Percentiles rank a stretch among this genome's conserved stretches.
Conservation (phyloP, 164 flowering plant species). For the Magnolia officinalis region DNA sequence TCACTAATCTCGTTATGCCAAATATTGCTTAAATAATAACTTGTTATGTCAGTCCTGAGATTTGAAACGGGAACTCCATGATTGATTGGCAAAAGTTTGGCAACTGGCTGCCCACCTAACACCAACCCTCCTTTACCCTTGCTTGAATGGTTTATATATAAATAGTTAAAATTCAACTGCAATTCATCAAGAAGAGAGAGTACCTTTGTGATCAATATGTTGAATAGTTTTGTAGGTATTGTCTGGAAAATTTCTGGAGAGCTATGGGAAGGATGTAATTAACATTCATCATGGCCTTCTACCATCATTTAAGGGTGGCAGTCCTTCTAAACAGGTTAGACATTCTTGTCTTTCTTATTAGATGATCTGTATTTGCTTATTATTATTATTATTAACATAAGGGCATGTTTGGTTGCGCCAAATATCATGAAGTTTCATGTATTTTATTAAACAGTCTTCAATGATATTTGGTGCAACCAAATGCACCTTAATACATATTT, state of each 20-base stretch:
- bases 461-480: too few relatives aligned
- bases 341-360: not conserved
- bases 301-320: constrained; percentile 95
- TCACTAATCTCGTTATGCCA: too few relatives aligned
- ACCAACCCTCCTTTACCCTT: not conserved
- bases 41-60: not conserved
- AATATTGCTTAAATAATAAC: too few relatives aligned
- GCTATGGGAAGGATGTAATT: constrained; percentile 77
- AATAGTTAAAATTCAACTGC: too few relatives aligned
- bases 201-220: not conserved
- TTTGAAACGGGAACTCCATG: not conserved
- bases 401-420: not conserved
- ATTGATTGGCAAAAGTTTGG: not conserved
- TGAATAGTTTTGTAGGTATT: constrained; percentile 46
- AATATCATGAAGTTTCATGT: too few relatives aligned
- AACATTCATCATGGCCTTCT: constrained; percentile 95
- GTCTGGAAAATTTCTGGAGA: constrained; percentile 62
- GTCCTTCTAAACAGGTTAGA: constrained; percentile 80
- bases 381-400: too few relatives aligned
- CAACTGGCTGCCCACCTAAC: not conserved
- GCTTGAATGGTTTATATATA: not conserved
- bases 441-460: not conserved
- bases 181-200: not conserved
- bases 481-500: not conserved
- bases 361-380: not conserved